Percentiles rank a stretch among this genome's conserved stretches.
These are phyloP conservation scores for Floccularia luteovirens DNA, from an alignment of 768 basidiomycete genomes.

Conservation along the genomic window DNA sequence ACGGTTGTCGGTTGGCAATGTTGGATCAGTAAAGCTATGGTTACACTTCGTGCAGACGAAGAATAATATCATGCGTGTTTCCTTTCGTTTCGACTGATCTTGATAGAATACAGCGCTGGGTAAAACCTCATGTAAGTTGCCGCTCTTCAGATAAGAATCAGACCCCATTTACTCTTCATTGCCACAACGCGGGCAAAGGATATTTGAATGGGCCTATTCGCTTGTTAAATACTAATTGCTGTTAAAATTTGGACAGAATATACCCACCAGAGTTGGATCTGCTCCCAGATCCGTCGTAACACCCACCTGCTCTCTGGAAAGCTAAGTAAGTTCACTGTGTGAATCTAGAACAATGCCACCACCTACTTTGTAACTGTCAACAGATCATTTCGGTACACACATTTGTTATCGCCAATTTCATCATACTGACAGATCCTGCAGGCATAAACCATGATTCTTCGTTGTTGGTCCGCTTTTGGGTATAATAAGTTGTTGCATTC, in stretches of 20 bases:
- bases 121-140: conserved; percentile 3
- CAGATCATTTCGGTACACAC: conserved; percentile 91
- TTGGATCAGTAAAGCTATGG: conserved; percentile 67
- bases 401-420: conserved; percentile 79
- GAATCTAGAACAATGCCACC: conserved; percentile 11
- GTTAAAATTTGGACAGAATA: background rate
- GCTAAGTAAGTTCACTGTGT: conserved; percentile 4
- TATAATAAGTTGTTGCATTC: conserved; percentile 96
- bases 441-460: conserved; percentile 81
- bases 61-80: conserved; percentile 92
- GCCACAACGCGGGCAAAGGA: conserved; percentile 76
- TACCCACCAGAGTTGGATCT: conserved; percentile 79
- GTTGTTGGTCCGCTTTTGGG: conserved; percentile 83
- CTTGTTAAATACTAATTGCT: background rate
- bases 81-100: conserved; percentile 94
- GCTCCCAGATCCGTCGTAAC: conserved; percentile 82
- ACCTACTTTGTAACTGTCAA: conserved; percentile 86
- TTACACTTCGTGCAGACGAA: conserved; percentile 85
- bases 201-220: conserved; percentile 71
- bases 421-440: conserved; percentile 88
- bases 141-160: background rate
- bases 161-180: conserved; percentile 80
- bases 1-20: conserved; percentile 38
- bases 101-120: conserved; percentile 90
- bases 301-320: conserved; percentile 81